Evolutionary conservation across 176 grass and related monocot genomes (phyloP).

Genomic region (Musa acuminata): DNA sequence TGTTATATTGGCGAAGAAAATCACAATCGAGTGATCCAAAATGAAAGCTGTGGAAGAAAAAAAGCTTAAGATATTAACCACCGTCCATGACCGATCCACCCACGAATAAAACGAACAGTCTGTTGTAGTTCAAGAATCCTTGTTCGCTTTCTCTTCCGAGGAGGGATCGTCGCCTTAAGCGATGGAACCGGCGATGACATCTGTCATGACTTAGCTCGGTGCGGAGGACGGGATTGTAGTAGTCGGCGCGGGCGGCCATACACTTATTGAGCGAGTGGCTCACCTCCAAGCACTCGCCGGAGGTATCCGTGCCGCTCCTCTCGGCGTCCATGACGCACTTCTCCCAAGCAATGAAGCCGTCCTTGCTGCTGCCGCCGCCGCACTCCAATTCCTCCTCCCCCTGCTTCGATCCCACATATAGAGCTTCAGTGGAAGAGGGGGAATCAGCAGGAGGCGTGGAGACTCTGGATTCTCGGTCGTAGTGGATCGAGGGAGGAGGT

Average conservation of each 20-base stretch:
- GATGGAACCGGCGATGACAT: slow-evolving; percentile 1
- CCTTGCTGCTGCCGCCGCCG: slow-evolving; percentile 59
- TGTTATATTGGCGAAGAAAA: too few species aligned
- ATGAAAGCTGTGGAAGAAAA: too few species aligned
- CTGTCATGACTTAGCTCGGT: slow-evolving; percentile 35
- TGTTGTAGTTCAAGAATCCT: neutral
- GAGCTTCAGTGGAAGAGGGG: too few species aligned
- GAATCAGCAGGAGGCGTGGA: too few species aligned
- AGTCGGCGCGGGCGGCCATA: slow-evolving; percentile 67
- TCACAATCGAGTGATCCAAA: too few species aligned
- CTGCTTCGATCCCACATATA: neutral
- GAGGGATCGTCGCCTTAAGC: neutral
- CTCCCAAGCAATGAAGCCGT: slow-evolving; percentile 57
- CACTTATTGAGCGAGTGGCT: slow-evolving; percentile 54
- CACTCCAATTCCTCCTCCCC: slow-evolving; percentile 64
- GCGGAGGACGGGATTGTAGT: slow-evolving; percentile 45
- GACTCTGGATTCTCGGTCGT: too few species aligned
- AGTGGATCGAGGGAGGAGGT: too few species aligned
- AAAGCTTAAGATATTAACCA: too few species aligned
- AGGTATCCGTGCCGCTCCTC: slow-evolving; percentile 38
- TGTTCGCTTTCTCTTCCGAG: neutral
- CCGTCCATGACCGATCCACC: too few species aligned
- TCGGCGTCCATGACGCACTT: slow-evolving; percentile 53
- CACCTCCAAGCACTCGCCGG: slow-evolving; percentile 46
- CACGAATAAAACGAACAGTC: too few species aligned